A percentile compares a stretch with the other conserved stretches of the same genome.
phyloP scores from a whole-genome alignment of 1,284 basidiomycete species.

The Microbotryomycetes sp. region DNA sequence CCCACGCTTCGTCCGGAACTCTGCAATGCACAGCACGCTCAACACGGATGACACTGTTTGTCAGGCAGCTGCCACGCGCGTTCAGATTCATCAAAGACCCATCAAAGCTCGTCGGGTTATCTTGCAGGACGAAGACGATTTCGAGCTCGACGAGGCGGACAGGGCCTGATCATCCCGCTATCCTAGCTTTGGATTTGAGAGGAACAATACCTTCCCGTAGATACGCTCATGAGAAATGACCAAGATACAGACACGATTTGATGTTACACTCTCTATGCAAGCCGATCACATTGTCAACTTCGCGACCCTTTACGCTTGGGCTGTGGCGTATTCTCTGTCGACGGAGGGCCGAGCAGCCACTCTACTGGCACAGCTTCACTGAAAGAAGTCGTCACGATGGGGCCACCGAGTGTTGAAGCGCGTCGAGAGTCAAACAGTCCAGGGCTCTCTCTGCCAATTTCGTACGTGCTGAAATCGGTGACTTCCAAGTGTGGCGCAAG shows the following conservation, averaged over 20 bases:
- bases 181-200: too few species aligned
- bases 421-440: not conserved
- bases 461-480: not conserved
- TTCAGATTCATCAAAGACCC: not conserved
- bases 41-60: too few species aligned
- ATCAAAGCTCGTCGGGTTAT: not conserved
- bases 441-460: not conserved
- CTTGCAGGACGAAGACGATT: not conserved
- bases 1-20: too few species aligned
- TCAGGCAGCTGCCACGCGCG: too few species aligned
- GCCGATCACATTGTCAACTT: too few species aligned
- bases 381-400: not conserved
- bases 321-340: not conserved
- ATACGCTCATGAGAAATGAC: too few species aligned
- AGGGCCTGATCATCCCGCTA: too few species aligned
- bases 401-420: not conserved
- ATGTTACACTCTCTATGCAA: too few species aligned
- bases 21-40: too few species aligned
- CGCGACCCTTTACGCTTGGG: too few species aligned
- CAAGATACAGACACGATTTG: too few species aligned
- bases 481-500: not conserved
- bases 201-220: too few species aligned
- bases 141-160: not conserved
- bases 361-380: not conserved
- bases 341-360: not conserved